phyloP scores from a whole-genome alignment of 2,329 filamentous ascomycete genomes.

The Ophiocordyceps australis region DNA sequence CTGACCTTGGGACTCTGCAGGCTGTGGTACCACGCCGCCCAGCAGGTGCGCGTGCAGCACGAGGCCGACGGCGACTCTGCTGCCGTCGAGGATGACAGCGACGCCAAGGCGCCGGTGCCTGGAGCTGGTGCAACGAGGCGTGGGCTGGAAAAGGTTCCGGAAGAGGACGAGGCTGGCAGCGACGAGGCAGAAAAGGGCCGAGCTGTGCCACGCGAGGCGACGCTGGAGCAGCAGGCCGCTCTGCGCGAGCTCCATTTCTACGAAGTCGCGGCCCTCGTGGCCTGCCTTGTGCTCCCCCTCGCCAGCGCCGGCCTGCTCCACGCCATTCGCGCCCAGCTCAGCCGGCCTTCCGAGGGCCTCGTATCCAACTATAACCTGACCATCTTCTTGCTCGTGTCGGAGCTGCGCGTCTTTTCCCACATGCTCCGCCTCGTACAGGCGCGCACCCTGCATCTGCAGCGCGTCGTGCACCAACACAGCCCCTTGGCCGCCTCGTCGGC shows the following conservation, averaged over 20 bases:
- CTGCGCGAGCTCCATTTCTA: slow-evolving; percentile 51
- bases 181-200: neutral
- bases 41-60: slow-evolving; percentile 37
- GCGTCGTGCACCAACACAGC: slow-evolving; percentile 42
- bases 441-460: slow-evolving; percentile 67
- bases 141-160: slow-evolving; percentile 23
- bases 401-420: slow-evolving; percentile 69
- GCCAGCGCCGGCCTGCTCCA: slow-evolving; percentile 75
- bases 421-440: slow-evolving; percentile 63
- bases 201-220: neutral
- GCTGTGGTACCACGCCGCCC: slow-evolving; percentile 60
- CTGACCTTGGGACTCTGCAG: slow-evolving; percentile 15
- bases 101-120: slow-evolving; percentile 13
- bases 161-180: slow-evolving; percentile 16
- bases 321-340: slow-evolving; percentile 61
- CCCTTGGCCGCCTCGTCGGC: slow-evolving; percentile 22
- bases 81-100: slow-evolving; percentile 26
- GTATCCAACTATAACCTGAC: slow-evolving; percentile 87
- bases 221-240: slow-evolving; percentile 16
- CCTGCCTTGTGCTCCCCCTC: slow-evolving; percentile 65
- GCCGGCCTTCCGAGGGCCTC: slow-evolving; percentile 65
- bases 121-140: slow-evolving; percentile 5
- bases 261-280: slow-evolving; percentile 55
- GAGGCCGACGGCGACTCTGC: slow-evolving; percentile 20
- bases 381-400: slow-evolving; percentile 75